A percentile compares a stretch with the other conserved stretches of the same genome.
Conservation (phyloP, 139 green algal species). For the Microglena sp. region DNA sequence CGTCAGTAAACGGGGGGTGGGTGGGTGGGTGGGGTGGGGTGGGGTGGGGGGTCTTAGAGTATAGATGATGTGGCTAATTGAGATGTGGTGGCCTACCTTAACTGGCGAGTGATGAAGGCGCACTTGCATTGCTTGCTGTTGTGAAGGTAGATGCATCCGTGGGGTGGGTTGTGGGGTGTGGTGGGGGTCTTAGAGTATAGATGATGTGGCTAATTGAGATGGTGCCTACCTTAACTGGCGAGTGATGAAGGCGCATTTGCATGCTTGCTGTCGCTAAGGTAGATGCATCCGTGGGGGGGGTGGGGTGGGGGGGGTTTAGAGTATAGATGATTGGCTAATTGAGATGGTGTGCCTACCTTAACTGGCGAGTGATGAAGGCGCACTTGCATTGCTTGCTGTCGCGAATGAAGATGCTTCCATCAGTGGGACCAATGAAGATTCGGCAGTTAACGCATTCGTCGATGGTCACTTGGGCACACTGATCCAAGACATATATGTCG, state of each 20-base stretch:
- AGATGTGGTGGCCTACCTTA: too few relatives aligned
- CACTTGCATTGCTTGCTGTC: conserved; percentile 45
- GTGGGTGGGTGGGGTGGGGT: neutral
- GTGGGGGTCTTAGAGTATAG: conserved; percentile 49
- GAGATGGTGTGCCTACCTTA: too few relatives aligned
- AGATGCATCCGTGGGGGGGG: neutral
- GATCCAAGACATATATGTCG: conserved; percentile 56
- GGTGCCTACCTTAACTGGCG: conserved; percentile 54
- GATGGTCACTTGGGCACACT: conserved; percentile 42
- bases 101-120: too few relatives aligned
- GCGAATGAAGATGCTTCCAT: conserved; percentile 54
- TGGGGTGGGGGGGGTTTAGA: neutral
- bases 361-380: too few relatives aligned
- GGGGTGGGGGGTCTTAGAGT: too few relatives aligned
- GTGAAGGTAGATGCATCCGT: conserved; percentile 53
- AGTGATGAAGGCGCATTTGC: conserved; percentile 1
- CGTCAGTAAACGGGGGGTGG: conserved; percentile 12
- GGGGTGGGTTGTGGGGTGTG: too few relatives aligned
- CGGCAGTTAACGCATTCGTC: conserved; percentile 56
- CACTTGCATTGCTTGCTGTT: conserved; percentile 45
- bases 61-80: too few relatives aligned
- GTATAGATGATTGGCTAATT: too few relatives aligned
- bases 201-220: conserved; percentile 54
- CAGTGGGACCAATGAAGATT: conserved; percentile 55
- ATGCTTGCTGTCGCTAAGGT: neutral